These are phyloP conservation scores for Stropharia rugosoannulata DNA, from an alignment of 768 basidiomycete genomes.

Conservation along the genomic window DNA sequence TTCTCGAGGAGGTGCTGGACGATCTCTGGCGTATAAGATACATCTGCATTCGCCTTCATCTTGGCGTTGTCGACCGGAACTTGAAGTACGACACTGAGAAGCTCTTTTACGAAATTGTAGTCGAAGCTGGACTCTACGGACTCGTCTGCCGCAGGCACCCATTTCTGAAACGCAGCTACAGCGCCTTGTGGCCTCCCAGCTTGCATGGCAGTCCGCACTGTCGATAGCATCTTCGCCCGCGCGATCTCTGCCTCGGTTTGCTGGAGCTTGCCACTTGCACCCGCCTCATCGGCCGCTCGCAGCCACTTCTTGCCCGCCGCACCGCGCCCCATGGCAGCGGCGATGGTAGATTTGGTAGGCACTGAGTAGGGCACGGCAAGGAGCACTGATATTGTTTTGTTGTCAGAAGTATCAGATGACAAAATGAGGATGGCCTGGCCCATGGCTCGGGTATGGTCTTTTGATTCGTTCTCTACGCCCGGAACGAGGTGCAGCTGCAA, in stretches of 20 bases:
- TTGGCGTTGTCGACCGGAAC: constrained; percentile 27
- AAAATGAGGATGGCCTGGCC: constrained; percentile 54
- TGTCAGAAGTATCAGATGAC: constrained; percentile 30
- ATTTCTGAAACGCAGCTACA: constrained; percentile 60
- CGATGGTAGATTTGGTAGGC: constrained; percentile 58
- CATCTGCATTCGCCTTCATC: constrained; percentile 34
- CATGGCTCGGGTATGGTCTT: constrained; percentile 12
- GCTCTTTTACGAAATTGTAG: constrained; percentile 59
- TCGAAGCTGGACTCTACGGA: constrained; percentile 12
- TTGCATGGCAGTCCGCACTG: constrained; percentile 39
- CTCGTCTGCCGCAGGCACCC: constrained; percentile 35
- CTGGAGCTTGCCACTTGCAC: neutral
- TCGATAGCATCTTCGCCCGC: constrained; percentile 31
- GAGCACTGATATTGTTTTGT: constrained; percentile 47
- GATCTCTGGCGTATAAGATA: constrained; percentile 18
- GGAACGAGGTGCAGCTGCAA: constrained; percentile 21
- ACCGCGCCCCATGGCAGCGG: constrained; percentile 58
- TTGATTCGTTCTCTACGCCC: constrained; percentile 13
- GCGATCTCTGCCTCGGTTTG: constrained; percentile 15
- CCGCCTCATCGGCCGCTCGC: constrained; percentile 5
- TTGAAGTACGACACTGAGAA: constrained; percentile 52
- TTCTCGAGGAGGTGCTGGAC: constrained; percentile 57
- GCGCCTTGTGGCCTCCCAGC: constrained; percentile 49
- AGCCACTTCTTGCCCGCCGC: constrained; percentile 45
- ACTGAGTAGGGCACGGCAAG: constrained; percentile 58